Conservation (phyloP, 345 rosid species). For the Boechera divaricarpa region DNA sequence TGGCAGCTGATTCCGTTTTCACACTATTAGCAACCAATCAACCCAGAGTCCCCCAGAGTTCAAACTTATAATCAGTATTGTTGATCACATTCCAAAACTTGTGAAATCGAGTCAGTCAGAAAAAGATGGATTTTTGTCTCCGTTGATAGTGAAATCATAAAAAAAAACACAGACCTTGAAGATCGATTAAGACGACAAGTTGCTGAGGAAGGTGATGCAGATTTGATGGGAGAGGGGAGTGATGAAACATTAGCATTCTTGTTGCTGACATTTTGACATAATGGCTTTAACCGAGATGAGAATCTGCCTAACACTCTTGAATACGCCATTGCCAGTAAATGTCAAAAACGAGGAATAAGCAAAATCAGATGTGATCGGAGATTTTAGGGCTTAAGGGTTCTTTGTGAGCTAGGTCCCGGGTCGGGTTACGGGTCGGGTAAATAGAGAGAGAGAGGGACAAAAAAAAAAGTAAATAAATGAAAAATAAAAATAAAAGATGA, state of each 20-base stretch:
- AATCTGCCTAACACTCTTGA: constrained; percentile 50
- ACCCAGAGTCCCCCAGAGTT: not conserved
- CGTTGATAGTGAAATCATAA: not conserved
- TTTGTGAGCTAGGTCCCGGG: constrained; percentile 8
- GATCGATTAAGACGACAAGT: constrained; percentile 52
- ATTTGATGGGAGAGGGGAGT: constrained; percentile 41
- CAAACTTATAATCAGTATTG: too few species aligned
- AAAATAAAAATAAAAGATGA: not conserved
- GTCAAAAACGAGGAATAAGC: not conserved
- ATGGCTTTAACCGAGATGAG: constrained; percentile 53
- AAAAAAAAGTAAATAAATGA: not conserved
- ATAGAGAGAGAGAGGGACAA: not conserved
- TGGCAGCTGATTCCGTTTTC: constrained; percentile 12
- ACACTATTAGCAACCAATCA: not conserved
- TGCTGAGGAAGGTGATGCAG: constrained; percentile 46
- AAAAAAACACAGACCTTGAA: constrained; percentile 26
- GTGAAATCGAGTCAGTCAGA: too few species aligned
- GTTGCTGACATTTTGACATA: constrained; percentile 46
- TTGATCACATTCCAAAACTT: too few species aligned
- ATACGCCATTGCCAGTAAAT: constrained; percentile 50
- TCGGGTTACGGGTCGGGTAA: constrained; percentile 39
- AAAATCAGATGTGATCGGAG: constrained; percentile 9
- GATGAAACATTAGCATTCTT: constrained; percentile 37
- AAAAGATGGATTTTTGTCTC: not conserved
- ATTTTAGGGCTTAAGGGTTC: constrained; percentile 22